Conservation (phyloP, 202 grass and related monocot species). For the Hordeum pubiflorum region DNA sequence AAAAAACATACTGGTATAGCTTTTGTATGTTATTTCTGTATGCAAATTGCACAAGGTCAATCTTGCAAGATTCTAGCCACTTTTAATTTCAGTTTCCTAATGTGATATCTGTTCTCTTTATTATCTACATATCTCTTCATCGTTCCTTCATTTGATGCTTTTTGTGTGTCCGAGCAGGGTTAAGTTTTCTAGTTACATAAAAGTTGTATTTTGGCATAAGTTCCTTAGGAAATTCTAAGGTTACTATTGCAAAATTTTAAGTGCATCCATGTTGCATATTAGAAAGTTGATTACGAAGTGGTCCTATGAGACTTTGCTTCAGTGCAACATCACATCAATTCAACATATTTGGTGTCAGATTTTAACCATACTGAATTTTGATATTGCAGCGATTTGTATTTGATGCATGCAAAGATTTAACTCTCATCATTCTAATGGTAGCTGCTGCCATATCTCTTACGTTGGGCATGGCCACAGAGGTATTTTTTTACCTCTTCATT, state of each 20-base stretch:
- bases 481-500: conserved; percentile 22
- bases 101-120: background rate
- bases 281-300: background rate
- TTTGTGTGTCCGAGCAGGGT: background rate
- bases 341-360: background rate
- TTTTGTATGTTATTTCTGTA: conserved; percentile 11
- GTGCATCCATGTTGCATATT: background rate
- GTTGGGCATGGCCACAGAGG: conserved; percentile 94
- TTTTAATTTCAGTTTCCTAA: background rate
- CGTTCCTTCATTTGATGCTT: background rate
- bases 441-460: conserved; percentile 78
- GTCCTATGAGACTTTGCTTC: background rate
- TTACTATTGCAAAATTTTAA: background rate
- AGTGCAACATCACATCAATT: background rate
- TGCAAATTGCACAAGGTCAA: background rate
- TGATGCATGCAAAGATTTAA: conserved; percentile 94
- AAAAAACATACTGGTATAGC: conserved; percentile 72
- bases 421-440: conserved; percentile 79
- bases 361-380: conserved; percentile 17
- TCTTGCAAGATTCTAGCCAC: background rate
- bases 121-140: background rate
- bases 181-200: conserved; percentile 6
- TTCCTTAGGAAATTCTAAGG: background rate
- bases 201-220: background rate
- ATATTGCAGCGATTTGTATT: conserved; percentile 70